Percentiles rank a stretch among this genome's conserved stretches.
Conservation (phyloP, 345 rosid species). For the Eucalyptus sp. region DNA sequence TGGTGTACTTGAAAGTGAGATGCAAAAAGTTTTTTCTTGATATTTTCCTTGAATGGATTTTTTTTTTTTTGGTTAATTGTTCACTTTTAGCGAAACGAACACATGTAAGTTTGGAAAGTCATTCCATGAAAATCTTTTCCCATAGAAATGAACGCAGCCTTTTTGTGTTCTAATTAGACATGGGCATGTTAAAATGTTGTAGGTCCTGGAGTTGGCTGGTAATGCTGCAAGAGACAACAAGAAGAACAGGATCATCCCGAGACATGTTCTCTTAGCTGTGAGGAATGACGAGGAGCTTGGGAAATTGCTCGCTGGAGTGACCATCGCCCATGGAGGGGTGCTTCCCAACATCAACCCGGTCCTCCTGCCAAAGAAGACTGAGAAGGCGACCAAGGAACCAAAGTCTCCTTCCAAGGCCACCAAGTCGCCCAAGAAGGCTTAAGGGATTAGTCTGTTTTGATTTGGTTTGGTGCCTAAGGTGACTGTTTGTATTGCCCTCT, state of each 20-base stretch:
- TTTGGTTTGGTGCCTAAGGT: background rate
- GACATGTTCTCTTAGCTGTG: conserved; percentile 54
- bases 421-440: conserved; percentile 63
- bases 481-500: background rate
- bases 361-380: conserved; percentile 52
- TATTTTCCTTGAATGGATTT: background rate
- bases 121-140: background rate
- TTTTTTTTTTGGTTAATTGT: background rate
- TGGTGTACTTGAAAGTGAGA: background rate
- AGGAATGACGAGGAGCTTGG: conserved; percentile 74
- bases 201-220: conserved; percentile 71
- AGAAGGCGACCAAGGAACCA: conserved; percentile 30
- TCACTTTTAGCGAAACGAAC: background rate
- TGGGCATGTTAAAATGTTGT: background rate
- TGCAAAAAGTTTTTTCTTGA: background rate
- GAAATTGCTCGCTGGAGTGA: conserved; percentile 52
- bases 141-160: background rate
- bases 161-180: background rate
- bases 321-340: conserved; percentile 78
- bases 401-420: conserved; percentile 63
- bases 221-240: conserved; percentile 73
- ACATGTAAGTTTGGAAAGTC: background rate
- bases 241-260: conserved; percentile 60
- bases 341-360: conserved; percentile 64
- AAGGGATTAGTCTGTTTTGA: background rate